phyloP scores from a whole-genome alignment of 352 stramenopile species.

The Phytophthora colocasiae region DNA sequence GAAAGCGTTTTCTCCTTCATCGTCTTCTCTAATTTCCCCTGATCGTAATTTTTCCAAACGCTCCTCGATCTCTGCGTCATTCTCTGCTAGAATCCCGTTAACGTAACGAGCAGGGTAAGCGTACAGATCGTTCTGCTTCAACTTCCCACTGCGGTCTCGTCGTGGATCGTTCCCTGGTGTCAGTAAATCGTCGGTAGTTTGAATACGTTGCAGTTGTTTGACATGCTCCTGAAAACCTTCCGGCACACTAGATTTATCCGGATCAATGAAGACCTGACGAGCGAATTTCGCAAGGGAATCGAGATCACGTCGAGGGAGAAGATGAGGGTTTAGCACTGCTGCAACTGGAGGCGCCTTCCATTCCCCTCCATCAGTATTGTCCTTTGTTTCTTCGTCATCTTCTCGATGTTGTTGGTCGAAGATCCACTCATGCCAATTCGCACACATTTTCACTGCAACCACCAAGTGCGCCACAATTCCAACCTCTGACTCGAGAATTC shows the following conservation, averaged over 20 bases:
- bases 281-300: conserved; percentile 62
- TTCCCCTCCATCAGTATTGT: conserved; percentile 5
- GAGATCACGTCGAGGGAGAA: conserved; percentile 54
- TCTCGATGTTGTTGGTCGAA: conserved; percentile 51
- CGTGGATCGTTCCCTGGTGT: conserved; percentile 20
- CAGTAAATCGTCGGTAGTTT: conserved; percentile 18
- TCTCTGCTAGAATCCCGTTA: conserved; percentile 58
- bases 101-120: conserved; percentile 65
- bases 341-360: conserved; percentile 16
- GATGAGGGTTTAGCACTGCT: conserved; percentile 20
- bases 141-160: conserved; percentile 13
- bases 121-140: conserved; percentile 44
- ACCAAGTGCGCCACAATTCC: conserved; percentile 72
- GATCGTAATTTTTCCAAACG: conserved; percentile 41
- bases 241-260: conserved; percentile 46
- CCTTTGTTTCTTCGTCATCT: conserved; percentile 31
- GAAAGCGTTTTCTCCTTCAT: conserved; percentile 31
- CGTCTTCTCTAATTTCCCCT: conserved; percentile 23
- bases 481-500: conserved; percentile 51
- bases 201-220: conserved; percentile 42
- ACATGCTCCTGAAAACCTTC: conserved; percentile 54
- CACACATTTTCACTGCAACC: conserved; percentile 73
- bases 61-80: conserved; percentile 58
- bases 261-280: conserved; percentile 49
- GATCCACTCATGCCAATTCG: conserved; percentile 84